Evolutionary conservation across 345 rosid species (phyloP).

Genomic region (Sisymbrium irio): DNA sequence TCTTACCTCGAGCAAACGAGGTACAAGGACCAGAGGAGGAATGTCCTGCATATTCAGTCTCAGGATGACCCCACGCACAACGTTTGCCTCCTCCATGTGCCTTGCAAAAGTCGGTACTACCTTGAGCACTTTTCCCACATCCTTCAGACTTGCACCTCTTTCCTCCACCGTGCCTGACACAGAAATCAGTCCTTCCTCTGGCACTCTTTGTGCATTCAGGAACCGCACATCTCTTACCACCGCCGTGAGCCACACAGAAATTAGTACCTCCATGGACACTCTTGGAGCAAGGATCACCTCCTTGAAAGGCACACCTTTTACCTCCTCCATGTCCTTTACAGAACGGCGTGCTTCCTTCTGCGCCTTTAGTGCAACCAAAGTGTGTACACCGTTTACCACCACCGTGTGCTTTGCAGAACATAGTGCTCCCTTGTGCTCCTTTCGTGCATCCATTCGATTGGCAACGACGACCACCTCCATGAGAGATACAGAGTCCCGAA

Average conservation of each 20-base stretch:
- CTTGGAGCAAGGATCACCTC: slow-evolving; percentile 75
- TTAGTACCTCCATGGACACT: slow-evolving; percentile 99
- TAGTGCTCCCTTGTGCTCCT: slow-evolving; percentile 98
- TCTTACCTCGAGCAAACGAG: slow-evolving; percentile 86
- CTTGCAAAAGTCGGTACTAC: slow-evolving; percentile 94
- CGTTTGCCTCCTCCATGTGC: slow-evolving; percentile 98
- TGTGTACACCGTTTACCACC: slow-evolving; percentile 93
- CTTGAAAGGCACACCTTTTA: slow-evolving; percentile 85
- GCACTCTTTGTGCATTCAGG: slow-evolving; percentile 95
- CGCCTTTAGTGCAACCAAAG: slow-evolving; percentile 83
- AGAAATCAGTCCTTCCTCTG: slow-evolving; percentile 88
- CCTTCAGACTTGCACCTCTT: slow-evolving; percentile 86
- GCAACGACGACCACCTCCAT: slow-evolving; percentile 96
- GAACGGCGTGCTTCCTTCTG: slow-evolving; percentile 96
- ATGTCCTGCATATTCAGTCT: slow-evolving; percentile 58
- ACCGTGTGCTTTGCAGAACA: slow-evolving; percentile 98
- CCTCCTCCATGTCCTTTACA: slow-evolving; percentile 99
- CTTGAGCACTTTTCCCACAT: slow-evolving; percentile 96
- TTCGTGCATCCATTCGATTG: slow-evolving; percentile 76
- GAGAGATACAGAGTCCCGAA: slow-evolving; percentile 94
- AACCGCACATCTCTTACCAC: slow-evolving; percentile 92
- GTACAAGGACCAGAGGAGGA: slow-evolving; percentile 60
- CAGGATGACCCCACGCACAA: slow-evolving; percentile 92
- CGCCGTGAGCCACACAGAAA: slow-evolving; percentile 97
- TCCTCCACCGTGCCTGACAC: slow-evolving; percentile 99